Evolutionary conservation across 2,329 filamentous ascomycete genomes (phyloP).

Genomic region (Ascochyta fabae): DNA sequence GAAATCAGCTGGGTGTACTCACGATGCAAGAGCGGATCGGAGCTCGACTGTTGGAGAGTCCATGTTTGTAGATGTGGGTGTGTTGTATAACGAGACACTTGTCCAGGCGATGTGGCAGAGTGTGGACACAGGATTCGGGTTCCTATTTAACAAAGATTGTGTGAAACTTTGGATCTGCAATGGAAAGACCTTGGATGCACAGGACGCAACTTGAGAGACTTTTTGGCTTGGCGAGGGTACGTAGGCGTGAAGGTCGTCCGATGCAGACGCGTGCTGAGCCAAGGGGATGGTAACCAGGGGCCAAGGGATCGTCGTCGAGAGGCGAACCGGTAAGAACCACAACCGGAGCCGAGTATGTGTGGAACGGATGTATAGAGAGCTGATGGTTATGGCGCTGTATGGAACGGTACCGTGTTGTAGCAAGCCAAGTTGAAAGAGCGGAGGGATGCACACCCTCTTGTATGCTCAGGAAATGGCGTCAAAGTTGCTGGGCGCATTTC

Average conservation of each 20-base stretch:
- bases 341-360: slow-evolving; percentile 6
- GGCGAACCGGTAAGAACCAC: slow-evolving; percentile 2
- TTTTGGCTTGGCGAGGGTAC: slow-evolving; percentile 23
- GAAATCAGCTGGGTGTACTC: slow-evolving; percentile 31
- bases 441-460: slow-evolving; percentile 35
- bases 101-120: neutral
- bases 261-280: slow-evolving; percentile 12
- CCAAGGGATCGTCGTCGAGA: slow-evolving; percentile 10
- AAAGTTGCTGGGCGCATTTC: slow-evolving; percentile 22
- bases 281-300: slow-evolving; percentile 10
- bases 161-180: slow-evolving; percentile 21
- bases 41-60: slow-evolving; percentile 53
- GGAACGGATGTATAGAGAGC: neutral
- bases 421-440: slow-evolving; percentile 1
- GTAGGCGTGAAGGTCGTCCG: slow-evolving; percentile 21
- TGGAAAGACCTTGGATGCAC: slow-evolving; percentile 14
- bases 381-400: neutral
- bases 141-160: slow-evolving; percentile 19
- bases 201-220: slow-evolving; percentile 14
- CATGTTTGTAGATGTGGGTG: slow-evolving; percentile 33
- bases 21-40: slow-evolving; percentile 57
- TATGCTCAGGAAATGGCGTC: slow-evolving; percentile 28
- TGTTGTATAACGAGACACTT: neutral
- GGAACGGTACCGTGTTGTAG: neutral
- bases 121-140: neutral